Conservation (phyloP, 495 filamentous ascomycete species). For the Thozetella sp. region DNA sequence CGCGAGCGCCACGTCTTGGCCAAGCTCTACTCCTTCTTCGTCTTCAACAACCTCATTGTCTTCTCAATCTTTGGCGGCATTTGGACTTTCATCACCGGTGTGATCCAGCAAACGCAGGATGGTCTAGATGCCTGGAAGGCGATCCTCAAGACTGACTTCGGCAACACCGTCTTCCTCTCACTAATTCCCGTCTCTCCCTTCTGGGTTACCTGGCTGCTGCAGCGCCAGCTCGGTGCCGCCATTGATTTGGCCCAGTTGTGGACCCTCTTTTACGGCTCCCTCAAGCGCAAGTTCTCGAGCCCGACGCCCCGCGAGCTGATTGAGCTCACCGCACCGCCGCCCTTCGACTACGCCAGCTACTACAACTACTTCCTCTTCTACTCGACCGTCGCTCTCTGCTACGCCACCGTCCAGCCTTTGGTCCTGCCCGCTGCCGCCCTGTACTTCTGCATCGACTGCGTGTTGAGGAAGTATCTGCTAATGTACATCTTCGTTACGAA, state of each 20-base stretch:
- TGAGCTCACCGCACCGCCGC: conserved; percentile 87
- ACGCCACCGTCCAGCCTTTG: conserved; percentile 84
- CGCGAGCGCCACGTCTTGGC: conserved; percentile 90
- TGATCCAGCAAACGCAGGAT: conserved; percentile 55
- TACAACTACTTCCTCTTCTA: conserved; percentile 98
- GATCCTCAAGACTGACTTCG: conserved; percentile 63
- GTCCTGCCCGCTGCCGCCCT: conserved; percentile 87
- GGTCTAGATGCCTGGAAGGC: conserved; percentile 66
- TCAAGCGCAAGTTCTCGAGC: conserved; percentile 77
- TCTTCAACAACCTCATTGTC: conserved; percentile 95
- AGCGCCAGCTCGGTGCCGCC: conserved; percentile 89
- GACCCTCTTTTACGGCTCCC: conserved; percentile 76
- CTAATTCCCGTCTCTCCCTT: conserved; percentile 83
- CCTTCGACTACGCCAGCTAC: conserved; percentile 94
- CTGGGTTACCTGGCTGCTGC: conserved; percentile 91
- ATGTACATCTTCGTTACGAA: conserved; percentile 96
- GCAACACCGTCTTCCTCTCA: conserved; percentile 61
- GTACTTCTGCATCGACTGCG: conserved; percentile 86
- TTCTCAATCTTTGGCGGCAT: conserved; percentile 86
- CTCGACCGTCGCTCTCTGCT: conserved; percentile 84
- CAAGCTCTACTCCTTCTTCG: conserved; percentile 94
- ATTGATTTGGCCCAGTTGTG: conserved; percentile 87
- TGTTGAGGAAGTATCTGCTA: conserved; percentile 92
- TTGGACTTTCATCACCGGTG: conserved; percentile 69
- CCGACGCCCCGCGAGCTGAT: conserved; percentile 94